Base-by-base conservation (phyloP, 208 protist genomes). In the Leishmania tarentolae region DNA sequence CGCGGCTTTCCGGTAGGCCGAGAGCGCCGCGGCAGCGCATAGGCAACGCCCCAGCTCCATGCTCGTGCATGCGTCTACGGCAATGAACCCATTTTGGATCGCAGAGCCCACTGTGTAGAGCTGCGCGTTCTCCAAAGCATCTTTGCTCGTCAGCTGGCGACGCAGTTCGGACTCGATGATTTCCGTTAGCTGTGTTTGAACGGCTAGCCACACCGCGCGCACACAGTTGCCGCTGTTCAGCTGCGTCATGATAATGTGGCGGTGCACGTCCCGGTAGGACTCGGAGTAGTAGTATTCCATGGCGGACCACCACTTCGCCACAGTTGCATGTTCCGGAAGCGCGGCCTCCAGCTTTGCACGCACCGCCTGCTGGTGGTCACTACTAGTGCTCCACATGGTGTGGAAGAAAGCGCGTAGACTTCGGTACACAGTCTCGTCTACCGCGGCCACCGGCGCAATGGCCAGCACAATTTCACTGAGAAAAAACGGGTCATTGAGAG, bases 201-300 rank as follows among this genome's bases (percentile, higher is more conserved):
- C 83, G 2, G 94, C 92, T 61, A 94, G 78, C 91, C 94, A 96
- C 69, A 92, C 81, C 47, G 92, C 94, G 24, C 76, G 78, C 0
- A 85, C 88, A 59, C 73, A 83, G 75, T 89, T 82, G 53, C 85
- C 86, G 61, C 75, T 80, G 11, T 76, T 80, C 15, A 90, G 75
- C 31, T 87, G 86, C 35, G 75, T 82, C 31, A 50, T 70, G 73
- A 97, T 90, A 42, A 94, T 82, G 78, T 81, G 79, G 21, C 73
- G 83, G 76, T 95, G 88, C 9, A 85, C 83, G 31, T 86, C 85
- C 28, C 79, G 80, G 81, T 87, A 81, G 0, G 90, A 83, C 68
- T 86, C 84, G 37, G 83, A 53, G 50, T 87, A 78, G 79, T 88
- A 89, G 79, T 90, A 85, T 42, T 94, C 89, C 53, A 94, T 52